Conservation (phyloP, 192 early-diverging fungal genomes). For the Podila minutissima region DNA sequence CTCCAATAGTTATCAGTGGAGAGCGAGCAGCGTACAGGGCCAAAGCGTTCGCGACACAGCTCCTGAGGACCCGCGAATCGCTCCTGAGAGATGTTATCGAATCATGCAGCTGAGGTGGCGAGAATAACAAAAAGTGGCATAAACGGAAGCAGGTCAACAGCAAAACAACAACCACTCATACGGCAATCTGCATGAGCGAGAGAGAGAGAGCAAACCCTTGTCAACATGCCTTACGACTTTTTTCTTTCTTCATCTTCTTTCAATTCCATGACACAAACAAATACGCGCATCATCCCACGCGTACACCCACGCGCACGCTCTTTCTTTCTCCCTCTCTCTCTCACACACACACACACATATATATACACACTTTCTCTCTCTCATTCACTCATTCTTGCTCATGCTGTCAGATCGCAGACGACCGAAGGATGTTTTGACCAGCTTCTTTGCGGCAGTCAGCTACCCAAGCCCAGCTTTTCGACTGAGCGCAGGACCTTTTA, state of each 20-base stretch:
- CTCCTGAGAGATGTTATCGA: constrained; percentile 70
- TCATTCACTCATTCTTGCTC: neutral
- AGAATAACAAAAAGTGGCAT: neutral
- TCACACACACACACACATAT: too few relatives aligned
- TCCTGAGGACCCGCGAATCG: constrained; percentile 67
- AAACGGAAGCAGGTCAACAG: neutral
- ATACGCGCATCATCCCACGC: neutral
- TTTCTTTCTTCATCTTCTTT: neutral
- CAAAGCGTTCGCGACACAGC: constrained; percentile 71
- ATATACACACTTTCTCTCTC: neutral
- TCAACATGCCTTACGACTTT: too few relatives aligned
- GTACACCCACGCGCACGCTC: neutral
- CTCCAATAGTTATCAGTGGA: constrained; percentile 67
- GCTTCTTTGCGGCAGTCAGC: too few relatives aligned
- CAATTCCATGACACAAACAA: neutral
- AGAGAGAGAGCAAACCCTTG: too few relatives aligned
- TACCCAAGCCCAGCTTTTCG: too few relatives aligned
- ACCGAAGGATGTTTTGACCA: too few relatives aligned
- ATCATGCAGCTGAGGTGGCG: constrained; percentile 3
- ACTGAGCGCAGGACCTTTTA: too few relatives aligned
- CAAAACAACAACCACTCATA: neutral
- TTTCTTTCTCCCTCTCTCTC: neutral
- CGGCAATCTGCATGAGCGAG: neutral
- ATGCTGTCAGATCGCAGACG: too few relatives aligned
- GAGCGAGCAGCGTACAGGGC: constrained; percentile 75